Conservation (phyloP, 139 green algal genomes). For the Diplosphaera chodatii region DNA sequence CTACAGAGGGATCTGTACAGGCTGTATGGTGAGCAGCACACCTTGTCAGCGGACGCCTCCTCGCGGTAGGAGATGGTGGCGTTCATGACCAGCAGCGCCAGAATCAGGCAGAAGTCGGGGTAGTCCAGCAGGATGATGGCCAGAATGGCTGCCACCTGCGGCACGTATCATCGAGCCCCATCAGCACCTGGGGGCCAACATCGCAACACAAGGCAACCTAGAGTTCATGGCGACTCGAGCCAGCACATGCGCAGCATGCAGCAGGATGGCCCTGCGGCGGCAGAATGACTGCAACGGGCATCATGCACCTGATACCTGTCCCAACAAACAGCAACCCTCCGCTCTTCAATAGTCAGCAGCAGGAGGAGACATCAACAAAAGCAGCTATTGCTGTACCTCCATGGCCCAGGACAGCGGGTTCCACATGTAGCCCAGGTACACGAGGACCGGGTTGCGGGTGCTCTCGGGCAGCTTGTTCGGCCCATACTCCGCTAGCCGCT, state of each 20-base stretch:
- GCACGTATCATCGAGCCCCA: too few relatives aligned
- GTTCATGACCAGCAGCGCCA: slow-evolving; percentile 59
- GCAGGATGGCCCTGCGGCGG: too few relatives aligned
- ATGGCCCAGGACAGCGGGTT: slow-evolving; percentile 79
- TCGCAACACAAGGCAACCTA: too few relatives aligned
- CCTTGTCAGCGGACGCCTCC: neutral
- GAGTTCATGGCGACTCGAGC: too few relatives aligned
- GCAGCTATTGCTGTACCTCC: slow-evolving; percentile 31
- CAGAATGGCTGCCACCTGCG: slow-evolving; percentile 76
- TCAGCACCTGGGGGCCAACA: too few relatives aligned
- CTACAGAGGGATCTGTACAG: too few relatives aligned
- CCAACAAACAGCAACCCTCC: too few relatives aligned
- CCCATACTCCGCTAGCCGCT: slow-evolving; percentile 61
- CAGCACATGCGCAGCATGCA: too few relatives aligned
- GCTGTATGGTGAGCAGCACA: neutral
- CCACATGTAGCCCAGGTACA: slow-evolving; percentile 57
- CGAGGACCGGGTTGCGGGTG: slow-evolving; percentile 49
- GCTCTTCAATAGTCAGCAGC: too few relatives aligned
- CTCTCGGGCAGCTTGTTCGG: slow-evolving; percentile 75
- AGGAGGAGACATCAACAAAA: too few relatives aligned
- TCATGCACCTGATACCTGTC: too few relatives aligned
- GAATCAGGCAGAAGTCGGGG: slow-evolving; percentile 64
- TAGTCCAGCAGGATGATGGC: slow-evolving; percentile 76
- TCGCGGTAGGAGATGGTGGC: slow-evolving; percentile 59
- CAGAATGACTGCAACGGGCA: too few relatives aligned